phyloP scores from a whole-genome alignment of 2,329 filamentous ascomycete genomes.

The Paecilomyces niveus region DNA sequence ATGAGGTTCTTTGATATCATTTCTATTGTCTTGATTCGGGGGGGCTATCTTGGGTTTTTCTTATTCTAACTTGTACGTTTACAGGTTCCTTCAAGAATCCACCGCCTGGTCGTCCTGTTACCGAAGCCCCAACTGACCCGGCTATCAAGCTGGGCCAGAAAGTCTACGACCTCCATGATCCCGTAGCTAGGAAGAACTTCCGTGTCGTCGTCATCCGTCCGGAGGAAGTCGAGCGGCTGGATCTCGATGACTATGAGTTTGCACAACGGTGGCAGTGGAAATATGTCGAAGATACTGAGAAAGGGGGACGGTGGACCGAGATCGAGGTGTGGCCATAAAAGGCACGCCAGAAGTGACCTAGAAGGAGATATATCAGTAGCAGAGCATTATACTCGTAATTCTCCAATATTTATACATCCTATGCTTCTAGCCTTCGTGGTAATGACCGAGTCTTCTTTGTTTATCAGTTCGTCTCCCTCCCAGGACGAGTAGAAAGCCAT shows the following conservation, averaged over 20 bases:
- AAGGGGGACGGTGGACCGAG: constrained; percentile 54
- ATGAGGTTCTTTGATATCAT: background rate
- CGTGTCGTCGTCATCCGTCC: constrained; percentile 82
- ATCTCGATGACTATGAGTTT: constrained; percentile 60
- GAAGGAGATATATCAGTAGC: background rate
- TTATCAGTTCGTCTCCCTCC: background rate
- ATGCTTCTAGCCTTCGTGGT: background rate
- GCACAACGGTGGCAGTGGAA: constrained; percentile 62
- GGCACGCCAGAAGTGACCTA: background rate
- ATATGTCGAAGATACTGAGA: constrained; percentile 31
- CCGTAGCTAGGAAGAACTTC: constrained; percentile 65
- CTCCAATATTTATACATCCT: background rate
- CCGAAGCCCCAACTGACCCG: constrained; percentile 41
- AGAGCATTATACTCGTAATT: background rate
- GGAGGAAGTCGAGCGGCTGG: constrained; percentile 66
- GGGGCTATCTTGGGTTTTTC: background rate
- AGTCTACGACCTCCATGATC: constrained; percentile 64
- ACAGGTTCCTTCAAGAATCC: constrained; percentile 65
- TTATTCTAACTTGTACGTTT: constrained; percentile 5
- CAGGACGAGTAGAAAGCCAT: background rate
- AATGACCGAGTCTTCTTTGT: background rate
- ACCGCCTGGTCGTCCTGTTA: constrained; percentile 56
- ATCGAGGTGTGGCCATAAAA: constrained; percentile 60
- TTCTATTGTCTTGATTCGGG: background rate
- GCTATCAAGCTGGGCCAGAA: constrained; percentile 51